Base-by-base conservation (phyloP, 148 eudicot genomes). In the Agrostemma githago region DNA sequence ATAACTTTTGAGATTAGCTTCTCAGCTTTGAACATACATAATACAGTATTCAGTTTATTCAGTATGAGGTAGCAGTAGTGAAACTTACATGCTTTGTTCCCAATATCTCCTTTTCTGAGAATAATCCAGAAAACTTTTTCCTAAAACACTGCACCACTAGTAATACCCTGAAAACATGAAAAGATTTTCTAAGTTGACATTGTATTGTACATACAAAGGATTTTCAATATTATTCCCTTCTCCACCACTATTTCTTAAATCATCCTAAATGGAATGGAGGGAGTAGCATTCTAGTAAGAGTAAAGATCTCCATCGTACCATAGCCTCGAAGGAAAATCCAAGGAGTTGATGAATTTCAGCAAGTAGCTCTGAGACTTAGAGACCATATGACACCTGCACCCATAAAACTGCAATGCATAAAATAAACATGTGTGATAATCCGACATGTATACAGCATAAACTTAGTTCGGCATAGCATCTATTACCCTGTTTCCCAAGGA, bases 61-160 rank as follows among this genome's bases (percentile, higher is more conserved):
- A 44, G 39, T 16, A 44, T 16, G 60, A 69, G 64, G 74, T 80
- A 68, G 71, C 62, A 66, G 14, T 66, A 72, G 56, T 62, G 46
- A 43, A 78, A 76, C 43, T 85, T 91, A 95, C 98, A 88, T 90
- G 87, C 71, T 87, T 87, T 60, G 98, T 82, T 78, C 98, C 98
- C 78, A 92, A 76, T 59, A 92, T 85, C 80, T 90, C 93, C 83
- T 75, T 87, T 75, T 88, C 97, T 19, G 92, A 83, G 62, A 88
- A 82, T 67, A 73, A 68, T 61, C 96, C 88, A 17, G 84, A 78
- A 71, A 95, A 90, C 80, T 88, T 95, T 77, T 84, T 92, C 76
- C 84, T 80, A 5, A 92, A 87, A 84, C 90, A 87, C 37, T 93
- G 86, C 72, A 88, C 81, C 70, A 87, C 53, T 62, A 92, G 85